These are phyloP conservation scores for Metschnikowia orientalis DNA, from an alignment of 805 yeast species.

Conservation along the genomic window DNA sequence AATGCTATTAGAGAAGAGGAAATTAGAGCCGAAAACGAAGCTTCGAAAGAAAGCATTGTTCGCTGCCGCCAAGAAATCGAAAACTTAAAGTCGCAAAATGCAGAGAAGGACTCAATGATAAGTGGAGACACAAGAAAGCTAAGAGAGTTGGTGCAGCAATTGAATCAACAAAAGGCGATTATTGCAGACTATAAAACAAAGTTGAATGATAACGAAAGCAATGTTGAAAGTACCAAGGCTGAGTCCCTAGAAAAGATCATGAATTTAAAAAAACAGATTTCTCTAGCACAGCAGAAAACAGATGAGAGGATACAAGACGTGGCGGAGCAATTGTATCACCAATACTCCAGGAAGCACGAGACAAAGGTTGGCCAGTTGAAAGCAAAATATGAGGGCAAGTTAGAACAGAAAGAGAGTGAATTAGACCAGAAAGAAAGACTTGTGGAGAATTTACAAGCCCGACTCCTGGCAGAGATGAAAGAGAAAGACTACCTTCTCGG, in stretches of 20 bases:
- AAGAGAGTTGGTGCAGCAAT: slow-evolving; percentile 25
- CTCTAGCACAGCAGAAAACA: slow-evolving; percentile 43
- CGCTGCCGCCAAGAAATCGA: slow-evolving; percentile 18
- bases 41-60: slow-evolving; percentile 4
- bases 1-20: slow-evolving; percentile 1
- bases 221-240: slow-evolving; percentile 5
- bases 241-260: slow-evolving; percentile 18
- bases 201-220: neutral
- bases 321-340: slow-evolving; percentile 67
- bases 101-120: slow-evolving; percentile 30
- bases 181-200: slow-evolving; percentile 9
- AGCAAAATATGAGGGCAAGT: slow-evolving; percentile 26
- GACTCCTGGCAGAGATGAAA: slow-evolving; percentile 36
- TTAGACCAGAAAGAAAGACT: slow-evolving; percentile 38
- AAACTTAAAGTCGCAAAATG: slow-evolving; percentile 27
- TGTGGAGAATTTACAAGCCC: slow-evolving; percentile 44
- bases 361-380: slow-evolving; percentile 58
- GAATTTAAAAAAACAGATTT: slow-evolving; percentile 22
- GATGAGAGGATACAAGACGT: slow-evolving; percentile 55
- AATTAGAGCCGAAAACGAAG: slow-evolving; percentile 7
- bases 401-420: slow-evolving; percentile 41
- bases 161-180: slow-evolving; percentile 18
- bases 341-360: slow-evolving; percentile 74
- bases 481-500: slow-evolving; percentile 18
- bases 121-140: slow-evolving; percentile 29